phyloP scores from a whole-genome alignment of 2,329 filamentous ascomycete species.

The Paradendryphiella salina region DNA sequence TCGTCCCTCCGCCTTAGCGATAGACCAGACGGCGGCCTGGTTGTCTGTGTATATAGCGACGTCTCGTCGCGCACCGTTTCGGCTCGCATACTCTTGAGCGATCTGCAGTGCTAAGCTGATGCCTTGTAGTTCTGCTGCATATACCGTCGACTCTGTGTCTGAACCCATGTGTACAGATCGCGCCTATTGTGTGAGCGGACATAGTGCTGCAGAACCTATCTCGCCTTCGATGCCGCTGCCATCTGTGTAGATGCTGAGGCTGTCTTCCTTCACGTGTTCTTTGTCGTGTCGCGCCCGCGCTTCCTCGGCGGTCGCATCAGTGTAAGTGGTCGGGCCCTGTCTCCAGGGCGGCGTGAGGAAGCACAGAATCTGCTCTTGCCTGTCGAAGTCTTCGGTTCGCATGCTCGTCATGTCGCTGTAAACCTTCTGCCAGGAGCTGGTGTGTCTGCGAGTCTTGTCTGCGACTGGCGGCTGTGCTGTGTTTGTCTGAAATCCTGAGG shows the following conservation, averaged over 20 bases:
- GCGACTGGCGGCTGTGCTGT: slow-evolving; percentile 1
- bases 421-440: slow-evolving; percentile 13
- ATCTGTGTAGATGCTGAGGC: slow-evolving; percentile 30
- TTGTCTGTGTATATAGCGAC: slow-evolving; percentile 26
- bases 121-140: slow-evolving; percentile 18
- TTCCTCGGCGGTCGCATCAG: slow-evolving; percentile 15
- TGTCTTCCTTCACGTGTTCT: slow-evolving; percentile 8
- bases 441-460: slow-evolving; percentile 11
- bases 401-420: slow-evolving; percentile 15
- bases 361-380: slow-evolving; percentile 18
- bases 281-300: slow-evolving; percentile 17
- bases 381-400: slow-evolving; percentile 3
- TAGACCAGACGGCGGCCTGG: slow-evolving; percentile 18
- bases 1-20: slow-evolving; percentile 16
- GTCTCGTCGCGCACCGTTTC: slow-evolving; percentile 6
- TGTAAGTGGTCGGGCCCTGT: slow-evolving; percentile 15
- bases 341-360: slow-evolving; percentile 19
- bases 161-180: slow-evolving; percentile 16
- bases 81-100: slow-evolving; percentile 17
- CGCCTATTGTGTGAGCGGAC: slow-evolving; percentile 17
- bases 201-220: slow-evolving; percentile 21
- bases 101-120: slow-evolving; percentile 26
- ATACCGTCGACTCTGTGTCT: slow-evolving; percentile 16
- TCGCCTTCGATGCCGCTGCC: slow-evolving; percentile 24
- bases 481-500: slow-evolving; percentile 9